Evolutionary conservation across 225 moss, liverwort and hornwort species (phyloP).

Genomic region (Rhytidiadelphus loreus): DNA sequence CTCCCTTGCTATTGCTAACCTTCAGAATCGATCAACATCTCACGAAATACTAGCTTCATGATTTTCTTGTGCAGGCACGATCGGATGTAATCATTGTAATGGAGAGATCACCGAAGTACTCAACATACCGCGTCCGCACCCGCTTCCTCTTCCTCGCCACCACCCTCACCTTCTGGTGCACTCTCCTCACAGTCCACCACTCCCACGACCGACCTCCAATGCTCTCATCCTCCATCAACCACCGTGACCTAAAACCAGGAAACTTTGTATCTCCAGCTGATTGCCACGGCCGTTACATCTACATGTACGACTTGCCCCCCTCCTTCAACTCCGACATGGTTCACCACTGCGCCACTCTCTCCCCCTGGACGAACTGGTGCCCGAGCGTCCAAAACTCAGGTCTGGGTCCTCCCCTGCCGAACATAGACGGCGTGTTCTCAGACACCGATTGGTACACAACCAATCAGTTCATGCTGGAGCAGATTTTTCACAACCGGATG

Average conservation of each 20-base stretch:
- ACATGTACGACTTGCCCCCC: conserved; percentile 46
- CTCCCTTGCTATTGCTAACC: neutral
- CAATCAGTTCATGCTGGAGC: conserved; percentile 65
- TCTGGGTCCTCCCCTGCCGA: conserved; percentile 47
- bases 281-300: conserved; percentile 58
- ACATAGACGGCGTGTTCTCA: conserved; percentile 31
- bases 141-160: conserved; percentile 28
- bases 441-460: conserved; percentile 66
- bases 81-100: neutral
- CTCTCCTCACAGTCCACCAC: conserved; percentile 36
- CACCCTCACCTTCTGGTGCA: conserved; percentile 44
- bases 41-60: neutral
- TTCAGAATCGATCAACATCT: neutral
- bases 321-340: conserved; percentile 29
- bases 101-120: conserved; percentile 8
- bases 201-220: neutral
- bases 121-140: conserved; percentile 8
- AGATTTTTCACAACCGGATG: conserved; percentile 64
- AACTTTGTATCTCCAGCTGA: neutral
- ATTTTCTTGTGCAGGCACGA: neutral
- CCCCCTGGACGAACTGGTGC: conserved; percentile 27
- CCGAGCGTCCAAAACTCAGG: conserved; percentile 32
- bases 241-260: neutral
- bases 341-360: neutral
- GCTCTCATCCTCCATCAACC: neutral